Conservation (phyloP, 208 protist species). For the Leishmania martiniquensis region DNA sequence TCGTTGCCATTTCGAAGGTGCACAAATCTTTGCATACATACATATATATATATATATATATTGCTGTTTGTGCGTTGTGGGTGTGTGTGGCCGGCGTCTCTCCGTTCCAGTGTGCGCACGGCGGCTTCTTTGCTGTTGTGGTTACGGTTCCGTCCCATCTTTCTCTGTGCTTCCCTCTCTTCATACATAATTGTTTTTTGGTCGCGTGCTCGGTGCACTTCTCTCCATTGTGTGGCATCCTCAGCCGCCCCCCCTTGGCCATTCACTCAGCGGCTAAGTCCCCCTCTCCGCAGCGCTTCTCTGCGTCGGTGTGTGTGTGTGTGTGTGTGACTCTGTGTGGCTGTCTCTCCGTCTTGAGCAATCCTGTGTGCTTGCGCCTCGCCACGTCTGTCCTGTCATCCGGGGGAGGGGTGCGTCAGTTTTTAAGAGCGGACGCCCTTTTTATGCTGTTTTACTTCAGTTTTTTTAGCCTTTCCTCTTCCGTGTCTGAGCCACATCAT, state of each 20-base stretch:
- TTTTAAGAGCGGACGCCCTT: too few relatives aligned
- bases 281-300: not conserved
- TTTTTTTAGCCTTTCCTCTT: not conserved
- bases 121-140: not conserved
- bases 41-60: too few relatives aligned
- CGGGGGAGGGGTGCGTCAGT: too few relatives aligned
- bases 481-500: too few relatives aligned
- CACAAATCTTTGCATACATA: not conserved
- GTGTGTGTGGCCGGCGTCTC: not conserved
- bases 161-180: too few relatives aligned
- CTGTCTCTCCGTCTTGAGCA: not conserved
- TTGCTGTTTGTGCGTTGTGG: not conserved
- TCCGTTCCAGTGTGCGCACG: not conserved
- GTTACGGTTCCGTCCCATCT: not conserved
- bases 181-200: not conserved
- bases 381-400: too few relatives aligned
- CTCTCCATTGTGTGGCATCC: not conserved
- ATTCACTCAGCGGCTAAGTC: too few relatives aligned
- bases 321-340: not conserved
- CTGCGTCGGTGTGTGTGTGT: not conserved
- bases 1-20: not conserved
- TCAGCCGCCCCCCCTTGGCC: too few relatives aligned
- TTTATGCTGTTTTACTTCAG: too few relatives aligned
- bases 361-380: not conserved
- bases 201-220: not conserved